Percentiles rank a stretch among this genome's conserved stretches.
Evolutionary conservation across 1,139 yeast species (phyloP).

Genomic region (Sugiyamaella castrensis): DNA sequence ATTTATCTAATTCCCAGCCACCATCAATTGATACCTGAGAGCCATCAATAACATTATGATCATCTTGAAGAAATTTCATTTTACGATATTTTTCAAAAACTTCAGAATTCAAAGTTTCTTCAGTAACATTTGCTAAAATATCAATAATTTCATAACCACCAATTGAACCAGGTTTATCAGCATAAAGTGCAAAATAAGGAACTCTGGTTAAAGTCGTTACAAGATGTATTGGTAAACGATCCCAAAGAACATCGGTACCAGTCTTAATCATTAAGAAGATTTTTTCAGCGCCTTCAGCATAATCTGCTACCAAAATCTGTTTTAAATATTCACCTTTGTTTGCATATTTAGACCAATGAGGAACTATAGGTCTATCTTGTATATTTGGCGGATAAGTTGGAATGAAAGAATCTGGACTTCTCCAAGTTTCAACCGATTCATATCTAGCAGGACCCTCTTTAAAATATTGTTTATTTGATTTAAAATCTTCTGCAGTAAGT

Average conservation of each 20-base stretch:
- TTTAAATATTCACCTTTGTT: constrained; percentile 21
- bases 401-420: constrained; percentile 15
- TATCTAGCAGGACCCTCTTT: constrained; percentile 3
- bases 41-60: constrained; percentile 27
- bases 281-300: constrained; percentile 27
- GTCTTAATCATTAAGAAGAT: constrained; percentile 39
- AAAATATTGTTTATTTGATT: not conserved
- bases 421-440: constrained; percentile 20
- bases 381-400: constrained; percentile 10
- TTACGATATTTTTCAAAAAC: constrained; percentile 33
- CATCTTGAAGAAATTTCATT: constrained; percentile 28
- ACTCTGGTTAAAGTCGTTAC: constrained; percentile 37
- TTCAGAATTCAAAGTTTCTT: constrained; percentile 22
- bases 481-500: not conserved
- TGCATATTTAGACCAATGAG: constrained; percentile 12
- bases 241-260: constrained; percentile 39
- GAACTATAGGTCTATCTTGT: constrained; percentile 12
- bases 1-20: constrained; percentile 40
- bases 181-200: constrained; percentile 37
- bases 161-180: constrained; percentile 34
- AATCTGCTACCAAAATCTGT: constrained; percentile 30
- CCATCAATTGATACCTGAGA: constrained; percentile 21
- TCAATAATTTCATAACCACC: constrained; percentile 39
- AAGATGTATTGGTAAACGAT: constrained; percentile 38
- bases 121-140: constrained; percentile 32